Evolutionary conservation across 1,284 basidiomycete genomes (phyloP), one percentile per base, ranked within the genome.

Genomic region (Ceratobasidium sp.): DNA sequence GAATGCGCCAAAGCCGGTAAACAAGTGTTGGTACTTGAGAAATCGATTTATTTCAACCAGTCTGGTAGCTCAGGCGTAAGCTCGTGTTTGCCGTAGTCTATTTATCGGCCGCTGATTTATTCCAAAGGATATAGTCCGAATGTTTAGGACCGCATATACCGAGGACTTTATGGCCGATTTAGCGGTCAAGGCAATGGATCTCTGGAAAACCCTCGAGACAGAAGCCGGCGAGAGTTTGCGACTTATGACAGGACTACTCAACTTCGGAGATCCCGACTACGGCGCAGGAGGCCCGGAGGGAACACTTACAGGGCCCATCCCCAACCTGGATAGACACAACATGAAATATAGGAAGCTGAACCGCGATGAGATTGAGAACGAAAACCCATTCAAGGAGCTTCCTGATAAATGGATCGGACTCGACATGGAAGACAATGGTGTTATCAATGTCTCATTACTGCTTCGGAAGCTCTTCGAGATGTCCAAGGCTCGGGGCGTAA

Each of bases 61-160:
- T 38, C 35, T 11, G 35, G 35, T 38, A 38, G 35, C 11, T 38
- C 35, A 38, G 35, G 35, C 35, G 35, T 38, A 11, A 38, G 35
- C 35, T 38, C 35, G 35, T 38, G 35, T 38, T 11, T 5, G 4
- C 11, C 11, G 4, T 4, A 38, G 6, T 11, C 11, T 38, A 4
- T 38, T 11, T 11, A 5, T 38, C 35, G 11, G 11, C 11, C 35
- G 4, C 35, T 38, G 6, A 38, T 50, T 16, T 14, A 4, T 16
- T 28, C n/a, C 14, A 5, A 13, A 50, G 49, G 49, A 50, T 14
- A 21, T 50, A 21, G 49, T 50, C 14, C 49, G 49, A 50, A 50
- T 50, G 49, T 50, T 50, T 14, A 50, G 49, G 49, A 50, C 49
- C 21, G 49, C 49, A 14, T 50, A 50, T 50, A 50, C 49, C 5